These are phyloP conservation scores for Tulasnella sp. DNA, from an alignment of 768 basidiomycete species.

Conservation along the genomic window DNA sequence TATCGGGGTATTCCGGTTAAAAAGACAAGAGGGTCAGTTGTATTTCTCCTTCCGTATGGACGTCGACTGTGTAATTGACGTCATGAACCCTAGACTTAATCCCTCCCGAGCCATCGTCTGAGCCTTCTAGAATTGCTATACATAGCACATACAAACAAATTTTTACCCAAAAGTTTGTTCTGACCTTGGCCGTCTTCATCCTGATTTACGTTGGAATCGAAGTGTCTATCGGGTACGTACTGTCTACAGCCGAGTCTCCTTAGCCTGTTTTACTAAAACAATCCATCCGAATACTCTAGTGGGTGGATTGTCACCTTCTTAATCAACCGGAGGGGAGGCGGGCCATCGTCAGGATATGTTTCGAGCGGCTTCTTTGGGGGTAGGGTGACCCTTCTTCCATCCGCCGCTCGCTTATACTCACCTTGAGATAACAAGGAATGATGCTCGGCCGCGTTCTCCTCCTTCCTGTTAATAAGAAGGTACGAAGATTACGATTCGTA, in stretches of 20 bases:
- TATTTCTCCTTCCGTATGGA: not conserved
- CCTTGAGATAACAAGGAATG: too few relatives aligned
- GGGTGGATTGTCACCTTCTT: conserved; percentile 58
- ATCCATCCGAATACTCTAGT: conserved; percentile 29
- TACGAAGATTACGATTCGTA: too few relatives aligned
- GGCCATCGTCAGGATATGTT: conserved; percentile 49
- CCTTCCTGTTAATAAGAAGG: too few relatives aligned
- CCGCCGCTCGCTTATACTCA: too few relatives aligned
- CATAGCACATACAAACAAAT: conserved; percentile 43
- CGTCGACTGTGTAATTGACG: too few relatives aligned
- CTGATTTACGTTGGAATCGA: conserved; percentile 33
- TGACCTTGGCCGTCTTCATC: conserved; percentile 39
- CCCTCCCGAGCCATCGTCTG: not conserved
- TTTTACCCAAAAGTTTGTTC: conserved; percentile 51
- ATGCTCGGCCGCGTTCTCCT: too few relatives aligned
- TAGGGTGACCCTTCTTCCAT: not conserved
- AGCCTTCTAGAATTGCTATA: not conserved
- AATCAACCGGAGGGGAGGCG: conserved; percentile 46
- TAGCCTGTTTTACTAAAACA: not conserved
- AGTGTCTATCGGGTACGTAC: conserved; percentile 29
- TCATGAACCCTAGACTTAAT: not conserved
- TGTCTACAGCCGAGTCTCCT: not conserved
- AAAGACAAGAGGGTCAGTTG: conserved; percentile 37
- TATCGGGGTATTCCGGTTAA: conserved; percentile 37
- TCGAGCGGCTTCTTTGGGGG: conserved; percentile 50